phyloP scores from a whole-genome alignment of 2,329 filamentous ascomycete genomes.

The Trichoderma koningii region DNA sequence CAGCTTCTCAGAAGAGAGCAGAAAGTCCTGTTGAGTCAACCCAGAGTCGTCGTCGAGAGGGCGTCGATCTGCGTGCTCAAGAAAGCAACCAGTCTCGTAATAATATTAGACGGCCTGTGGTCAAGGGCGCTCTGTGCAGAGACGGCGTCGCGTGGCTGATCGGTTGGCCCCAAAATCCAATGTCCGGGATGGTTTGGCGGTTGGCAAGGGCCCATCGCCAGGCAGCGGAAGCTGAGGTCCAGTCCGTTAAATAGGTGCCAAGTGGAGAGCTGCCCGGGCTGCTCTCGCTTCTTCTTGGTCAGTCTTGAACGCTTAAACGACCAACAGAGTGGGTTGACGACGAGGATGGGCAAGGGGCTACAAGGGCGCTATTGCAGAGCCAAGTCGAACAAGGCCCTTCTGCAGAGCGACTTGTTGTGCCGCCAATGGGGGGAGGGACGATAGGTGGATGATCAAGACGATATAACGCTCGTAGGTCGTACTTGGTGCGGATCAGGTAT shows the following conservation, averaged over 20 bases:
- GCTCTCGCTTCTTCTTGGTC: slow-evolving; percentile 22
- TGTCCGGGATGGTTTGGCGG: slow-evolving; percentile 22
- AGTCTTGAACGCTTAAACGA: slow-evolving; percentile 22
- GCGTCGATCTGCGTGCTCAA: slow-evolving; percentile 11
- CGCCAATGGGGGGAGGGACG: neutral
- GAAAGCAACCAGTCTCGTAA: slow-evolving; percentile 22
- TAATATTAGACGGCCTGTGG: neutral
- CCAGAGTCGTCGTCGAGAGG: slow-evolving; percentile 20
- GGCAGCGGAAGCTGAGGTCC: slow-evolving; percentile 17
- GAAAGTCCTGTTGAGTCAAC: slow-evolving; percentile 16
- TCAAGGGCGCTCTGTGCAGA: slow-evolving; percentile 4
- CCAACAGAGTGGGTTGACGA: slow-evolving; percentile 9
- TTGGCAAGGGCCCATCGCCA: slow-evolving; percentile 21
- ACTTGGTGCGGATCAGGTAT: neutral
- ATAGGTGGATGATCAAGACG: slow-evolving; percentile 14
- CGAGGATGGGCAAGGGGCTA: slow-evolving; percentile 13
- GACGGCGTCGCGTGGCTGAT: slow-evolving; percentile 25
- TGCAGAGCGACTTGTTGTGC: neutral
- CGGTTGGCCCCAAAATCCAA: slow-evolving; percentile 24
- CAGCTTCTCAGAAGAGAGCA: slow-evolving; percentile 4
- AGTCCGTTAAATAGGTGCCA: slow-evolving; percentile 6
- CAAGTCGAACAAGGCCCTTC: slow-evolving; percentile 1
- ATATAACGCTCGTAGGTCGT: neutral
- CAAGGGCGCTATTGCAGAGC: slow-evolving; percentile 16
- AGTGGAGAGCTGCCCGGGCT: slow-evolving; percentile 18